Percentiles rank a stretch among this genome's conserved stretches.
phyloP scores from a whole-genome alignment of 192 early-diverging fungal species.

The Gigaspora rosea region DNA sequence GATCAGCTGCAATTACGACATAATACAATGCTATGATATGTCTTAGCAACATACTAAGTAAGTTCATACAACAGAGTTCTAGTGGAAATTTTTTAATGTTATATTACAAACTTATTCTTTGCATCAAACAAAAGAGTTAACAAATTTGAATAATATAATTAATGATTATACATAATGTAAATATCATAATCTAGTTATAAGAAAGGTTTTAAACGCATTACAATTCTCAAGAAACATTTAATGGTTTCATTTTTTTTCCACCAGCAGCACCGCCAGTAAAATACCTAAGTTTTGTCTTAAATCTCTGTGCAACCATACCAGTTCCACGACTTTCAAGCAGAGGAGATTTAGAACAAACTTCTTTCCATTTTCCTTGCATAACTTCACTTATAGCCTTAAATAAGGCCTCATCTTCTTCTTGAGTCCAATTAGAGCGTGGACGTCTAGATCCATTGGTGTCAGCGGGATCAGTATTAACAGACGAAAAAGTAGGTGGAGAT shows the following conservation, averaged over 20 bases:
- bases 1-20: no score
- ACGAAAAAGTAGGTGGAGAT: background rate
- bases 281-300: slow-evolving; percentile 1
- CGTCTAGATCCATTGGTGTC: background rate
- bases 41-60: no score
- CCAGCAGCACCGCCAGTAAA: background rate
- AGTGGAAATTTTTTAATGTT: no score
- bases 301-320: slow-evolving; percentile 5
- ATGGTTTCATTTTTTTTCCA: background rate
- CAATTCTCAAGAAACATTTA: no score
- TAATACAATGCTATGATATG: no score
- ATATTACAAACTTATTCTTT: no score
- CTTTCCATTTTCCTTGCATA: background rate
- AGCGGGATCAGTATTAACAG: background rate
- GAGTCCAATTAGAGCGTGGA: background rate
- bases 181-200: no score
- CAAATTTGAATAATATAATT: no score
- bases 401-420: slow-evolving; percentile 1
- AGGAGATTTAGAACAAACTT: background rate
- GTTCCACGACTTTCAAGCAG: background rate
- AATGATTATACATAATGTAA: no score
- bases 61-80: no score
- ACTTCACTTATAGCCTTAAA: background rate
- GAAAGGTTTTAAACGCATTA: no score
- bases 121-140: no score